Evolutionary conservation across 2,329 filamentous ascomycete genomes (phyloP).

Genomic region (Ascosphaera apis): DNA sequence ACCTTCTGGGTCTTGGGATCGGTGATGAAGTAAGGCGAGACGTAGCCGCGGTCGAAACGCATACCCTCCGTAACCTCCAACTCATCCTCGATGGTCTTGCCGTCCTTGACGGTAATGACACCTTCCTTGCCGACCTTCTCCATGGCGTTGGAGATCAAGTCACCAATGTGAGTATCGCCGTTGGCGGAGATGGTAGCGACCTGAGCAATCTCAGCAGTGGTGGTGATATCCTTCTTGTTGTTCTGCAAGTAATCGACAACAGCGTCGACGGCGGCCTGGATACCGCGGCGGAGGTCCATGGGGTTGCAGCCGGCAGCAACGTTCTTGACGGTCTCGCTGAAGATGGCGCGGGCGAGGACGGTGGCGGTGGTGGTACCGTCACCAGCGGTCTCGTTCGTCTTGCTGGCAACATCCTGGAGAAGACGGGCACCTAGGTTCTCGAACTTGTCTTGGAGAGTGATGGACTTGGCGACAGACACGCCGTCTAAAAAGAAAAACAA

Average conservation of each 20-base stretch:
- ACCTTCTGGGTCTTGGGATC: conserved; percentile 97
- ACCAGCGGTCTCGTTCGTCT: conserved; percentile 98
- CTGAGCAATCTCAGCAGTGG: conserved; percentile 88
- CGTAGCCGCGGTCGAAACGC: conserved; percentile 97
- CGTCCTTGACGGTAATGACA: conserved; percentile 99
- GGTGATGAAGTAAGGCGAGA: conserved; percentile 99
- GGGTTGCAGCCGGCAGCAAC: conserved; percentile 98
- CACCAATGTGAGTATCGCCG: conserved; percentile 82
- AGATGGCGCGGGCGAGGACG: conserved; percentile 90
- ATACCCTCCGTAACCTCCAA: conserved; percentile 98
- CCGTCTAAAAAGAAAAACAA: conserved; percentile 34
- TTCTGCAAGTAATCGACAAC: conserved; percentile 84
- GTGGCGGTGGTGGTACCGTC: conserved; percentile 97
- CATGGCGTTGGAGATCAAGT: conserved; percentile 94
- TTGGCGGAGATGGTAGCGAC: conserved; percentile 97
- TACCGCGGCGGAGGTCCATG: conserved; percentile 94
- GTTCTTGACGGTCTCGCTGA: conserved; percentile 99
- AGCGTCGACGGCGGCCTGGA: conserved; percentile 84
- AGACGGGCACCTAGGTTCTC: conserved; percentile 96
- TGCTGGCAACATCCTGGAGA: conserved; percentile 92
- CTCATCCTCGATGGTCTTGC: conserved; percentile 94
- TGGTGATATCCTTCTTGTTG: conserved; percentile 97
- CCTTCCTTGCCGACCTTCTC: conserved; percentile 99
- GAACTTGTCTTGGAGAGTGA: conserved; percentile 93
- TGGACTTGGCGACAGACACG: conserved; percentile 73